Evolutionary conservation across 176 grass and related monocot genomes (phyloP), one percentile per base, ranked within the genome.

Genomic region (Alopecurus myosuroides): DNA sequence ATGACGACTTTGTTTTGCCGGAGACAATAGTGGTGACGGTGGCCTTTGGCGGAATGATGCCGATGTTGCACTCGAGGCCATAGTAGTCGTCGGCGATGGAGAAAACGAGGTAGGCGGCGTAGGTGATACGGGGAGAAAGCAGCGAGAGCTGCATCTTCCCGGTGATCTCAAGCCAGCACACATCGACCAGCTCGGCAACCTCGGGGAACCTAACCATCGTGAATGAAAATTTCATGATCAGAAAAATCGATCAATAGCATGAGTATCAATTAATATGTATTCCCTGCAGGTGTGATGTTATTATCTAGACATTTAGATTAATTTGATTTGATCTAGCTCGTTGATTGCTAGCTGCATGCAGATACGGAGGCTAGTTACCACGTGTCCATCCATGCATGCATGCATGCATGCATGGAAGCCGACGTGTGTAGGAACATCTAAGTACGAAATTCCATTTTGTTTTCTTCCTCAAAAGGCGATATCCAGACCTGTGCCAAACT

Each of bases 111-210:
- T 91, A 97, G 30, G 89, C 86, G 12, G 55, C 78, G 42, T 97
- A 97, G 33, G 70, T 90, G 5, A 74, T 88, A 5, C 73, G 49
- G 0, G 91, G 87, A 0, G 94, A 39, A 15, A 97, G 89, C 34
- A 71, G 19, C 1, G 81, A 89, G 60, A 85, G 82, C n/a, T 62
- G 37, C 4, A 97, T 71, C 58, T 88, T 87, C 20, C 94, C 91
- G 10, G 12, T 70, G 20, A 97, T 89, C 80, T 94, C 87, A 18
- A 94, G 80, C 91, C 94, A 93, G 52, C 91, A 90, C 74, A 88
- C 87, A 33, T 84, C 66, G 2, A 97, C 58, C 1, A 97, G 84
- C 82, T 91, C 84, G 1, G 87, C 94, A 2, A 79, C 94, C 89
- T 94, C 94, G 0, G 79, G 60, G 7, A 94, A 97, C 76, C 94